Evolutionary conservation across 192 early-diverging fungal genomes (phyloP).

Genomic region (Coemansia sp.): DNA sequence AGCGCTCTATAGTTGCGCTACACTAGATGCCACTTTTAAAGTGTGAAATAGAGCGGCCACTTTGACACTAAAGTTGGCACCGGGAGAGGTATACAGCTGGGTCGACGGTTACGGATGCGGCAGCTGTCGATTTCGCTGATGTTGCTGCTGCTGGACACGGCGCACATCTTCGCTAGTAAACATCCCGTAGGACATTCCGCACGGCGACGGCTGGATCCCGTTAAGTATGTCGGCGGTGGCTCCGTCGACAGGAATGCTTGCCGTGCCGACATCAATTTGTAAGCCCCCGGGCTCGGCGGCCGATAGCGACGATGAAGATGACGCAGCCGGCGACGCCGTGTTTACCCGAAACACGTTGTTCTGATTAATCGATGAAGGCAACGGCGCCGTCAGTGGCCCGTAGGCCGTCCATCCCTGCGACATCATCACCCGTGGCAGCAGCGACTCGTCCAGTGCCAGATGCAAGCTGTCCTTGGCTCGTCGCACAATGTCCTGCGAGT

Average conservation of each 20-base stretch:
- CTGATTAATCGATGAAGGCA: slow-evolving; percentile 10
- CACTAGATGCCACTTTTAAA: background rate
- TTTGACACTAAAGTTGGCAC: background rate
- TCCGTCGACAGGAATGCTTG: slow-evolving; percentile 2
- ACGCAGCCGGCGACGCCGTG: slow-evolving; percentile 4
- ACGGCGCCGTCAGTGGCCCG: slow-evolving; percentile 34
- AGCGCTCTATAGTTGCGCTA: background rate
- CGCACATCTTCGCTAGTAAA: slow-evolving; percentile 3
- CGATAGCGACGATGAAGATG: slow-evolving; percentile 18
- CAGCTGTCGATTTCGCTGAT: background rate
- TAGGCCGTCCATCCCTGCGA: slow-evolving; percentile 31
- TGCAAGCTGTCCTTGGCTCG: slow-evolving; percentile 7
- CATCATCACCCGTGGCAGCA: slow-evolving; percentile 12
- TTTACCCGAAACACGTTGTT: background rate
- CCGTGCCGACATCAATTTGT: slow-evolving; percentile 1
- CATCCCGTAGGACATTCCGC: slow-evolving; percentile 10
- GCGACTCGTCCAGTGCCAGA: slow-evolving; percentile 17
- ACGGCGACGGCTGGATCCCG: slow-evolving; percentile 4
- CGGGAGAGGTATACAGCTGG: background rate
- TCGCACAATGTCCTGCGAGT: background rate
- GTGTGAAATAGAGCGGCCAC: background rate
- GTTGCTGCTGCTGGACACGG: slow-evolving; percentile 7
- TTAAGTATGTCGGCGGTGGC: slow-evolving; percentile 2
- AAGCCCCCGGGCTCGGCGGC: slow-evolving; percentile 6
- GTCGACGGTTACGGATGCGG: background rate